These are phyloP conservation scores for Pestalotiopsis sp. DNA, from an alignment of 2,329 filamentous ascomycete genomes.

Conservation along the genomic window DNA sequence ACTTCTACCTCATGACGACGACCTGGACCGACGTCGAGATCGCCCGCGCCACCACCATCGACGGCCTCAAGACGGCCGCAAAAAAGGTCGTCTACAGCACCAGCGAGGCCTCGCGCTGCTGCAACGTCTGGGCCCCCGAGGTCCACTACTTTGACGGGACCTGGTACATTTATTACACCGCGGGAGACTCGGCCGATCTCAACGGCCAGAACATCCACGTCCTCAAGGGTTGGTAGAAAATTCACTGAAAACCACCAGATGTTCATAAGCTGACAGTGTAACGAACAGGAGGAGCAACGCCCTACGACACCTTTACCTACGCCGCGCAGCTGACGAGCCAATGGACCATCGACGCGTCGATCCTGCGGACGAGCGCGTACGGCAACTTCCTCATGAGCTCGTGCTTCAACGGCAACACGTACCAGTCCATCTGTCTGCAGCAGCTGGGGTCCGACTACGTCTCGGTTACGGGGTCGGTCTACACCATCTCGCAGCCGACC, in stretches of 20 bases:
- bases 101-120: constrained; percentile 45
- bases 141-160: constrained; percentile 49
- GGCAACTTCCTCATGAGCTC: constrained; percentile 58
- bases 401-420: constrained; percentile 44
- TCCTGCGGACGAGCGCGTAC: constrained; percentile 47
- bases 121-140: constrained; percentile 62
- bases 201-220: constrained; percentile 54
- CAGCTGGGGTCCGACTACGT: constrained; percentile 40
- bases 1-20: constrained; percentile 59
- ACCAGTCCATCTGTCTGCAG: constrained; percentile 41
- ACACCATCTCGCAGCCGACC: constrained; percentile 52
- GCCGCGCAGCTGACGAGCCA: constrained; percentile 45
- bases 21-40: constrained; percentile 58
- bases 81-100: constrained; percentile 54
- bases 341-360: constrained; percentile 57
- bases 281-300: constrained; percentile 46
- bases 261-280: neutral
- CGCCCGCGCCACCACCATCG: constrained; percentile 54
- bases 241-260: neutral
- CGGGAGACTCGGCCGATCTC: constrained; percentile 40
- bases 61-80: constrained; percentile 54
- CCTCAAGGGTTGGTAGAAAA: constrained; percentile 42
- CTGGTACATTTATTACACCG: constrained; percentile 58
- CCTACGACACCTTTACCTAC: constrained; percentile 54
- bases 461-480: constrained; percentile 42